Evolutionary conservation across 345 rosid species (phyloP).

Genomic region (Gossypium australe): DNA sequence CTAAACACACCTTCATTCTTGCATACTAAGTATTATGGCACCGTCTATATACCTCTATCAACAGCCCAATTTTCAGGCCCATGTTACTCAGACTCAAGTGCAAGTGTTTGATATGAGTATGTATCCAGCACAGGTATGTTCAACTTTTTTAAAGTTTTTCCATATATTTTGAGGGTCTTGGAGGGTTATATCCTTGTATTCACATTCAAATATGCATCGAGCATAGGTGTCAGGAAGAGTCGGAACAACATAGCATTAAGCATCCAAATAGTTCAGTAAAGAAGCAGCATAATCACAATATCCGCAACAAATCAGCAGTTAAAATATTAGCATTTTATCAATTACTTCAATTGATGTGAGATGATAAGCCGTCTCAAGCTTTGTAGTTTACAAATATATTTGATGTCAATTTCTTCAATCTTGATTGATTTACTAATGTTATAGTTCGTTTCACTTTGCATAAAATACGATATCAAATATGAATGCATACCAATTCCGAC

Average conservation of each 20-base stretch:
- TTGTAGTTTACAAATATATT: not conserved
- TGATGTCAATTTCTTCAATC: not conserved
- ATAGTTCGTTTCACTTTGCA: not conserved
- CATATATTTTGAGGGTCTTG: not conserved
- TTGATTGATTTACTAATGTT: not conserved
- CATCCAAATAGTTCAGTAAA: not conserved
- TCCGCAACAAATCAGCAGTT: not conserved
- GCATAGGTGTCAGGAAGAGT: not conserved
- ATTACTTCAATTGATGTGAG: not conserved
- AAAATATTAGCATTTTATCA: not conserved
- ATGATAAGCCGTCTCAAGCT: not conserved
- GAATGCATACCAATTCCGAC: not conserved
- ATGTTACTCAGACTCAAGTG: not conserved
- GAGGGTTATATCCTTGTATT: not conserved
- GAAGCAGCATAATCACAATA: not conserved
- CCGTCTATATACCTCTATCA: not conserved
- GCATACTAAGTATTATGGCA: too few species aligned
- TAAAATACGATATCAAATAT: not conserved
- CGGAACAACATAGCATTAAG: not conserved
- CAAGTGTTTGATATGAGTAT: not conserved
- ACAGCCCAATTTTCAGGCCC: not conserved
- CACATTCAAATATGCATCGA: not conserved
- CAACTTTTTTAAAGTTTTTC: not conserved
- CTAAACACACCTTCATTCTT: not conserved
- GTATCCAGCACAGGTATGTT: not conserved